These are phyloP conservation scores for Glycine tomentella DNA, from an alignment of 306 rosid genomes.

Conservation along the genomic window DNA sequence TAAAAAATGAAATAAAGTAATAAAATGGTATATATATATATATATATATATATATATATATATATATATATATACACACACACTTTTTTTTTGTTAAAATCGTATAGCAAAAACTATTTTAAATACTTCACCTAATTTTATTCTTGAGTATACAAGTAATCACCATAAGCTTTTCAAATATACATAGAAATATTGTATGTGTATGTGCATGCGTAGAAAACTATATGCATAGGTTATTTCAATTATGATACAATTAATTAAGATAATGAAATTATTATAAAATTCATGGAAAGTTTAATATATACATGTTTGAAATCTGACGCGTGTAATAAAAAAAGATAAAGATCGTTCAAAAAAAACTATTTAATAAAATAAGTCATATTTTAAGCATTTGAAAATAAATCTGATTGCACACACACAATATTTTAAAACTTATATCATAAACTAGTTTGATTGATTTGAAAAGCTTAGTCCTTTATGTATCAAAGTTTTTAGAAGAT, in stretches of 20 bases:
- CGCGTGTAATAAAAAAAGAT: background rate
- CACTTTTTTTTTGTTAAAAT: too few relatives aligned
- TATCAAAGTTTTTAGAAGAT: background rate
- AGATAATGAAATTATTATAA: background rate
- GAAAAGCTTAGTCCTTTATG: background rate
- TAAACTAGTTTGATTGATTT: background rate
- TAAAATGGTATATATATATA: background rate
- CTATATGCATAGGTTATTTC: background rate
- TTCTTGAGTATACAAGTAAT: background rate
- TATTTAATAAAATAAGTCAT: background rate
- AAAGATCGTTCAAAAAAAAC: background rate
- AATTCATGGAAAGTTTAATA: background rate
- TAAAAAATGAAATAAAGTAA: background rate
- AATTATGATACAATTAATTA: background rate
- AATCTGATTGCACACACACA: too few relatives aligned
- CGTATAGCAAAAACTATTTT: too few relatives aligned
- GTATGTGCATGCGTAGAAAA: background rate
- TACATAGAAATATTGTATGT: background rate
- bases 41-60: too few relatives aligned
- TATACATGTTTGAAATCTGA: background rate
- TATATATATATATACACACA: too few relatives aligned
- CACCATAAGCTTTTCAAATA: background rate
- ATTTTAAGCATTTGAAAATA: too few relatives aligned
- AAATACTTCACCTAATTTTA: background rate
- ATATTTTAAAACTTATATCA: too few relatives aligned